Percentiles rank a stretch among this genome's conserved stretches.
phyloP scores from a whole-genome alignment of 139 green algal genomes.

The Chlorella ohadii region DNA sequence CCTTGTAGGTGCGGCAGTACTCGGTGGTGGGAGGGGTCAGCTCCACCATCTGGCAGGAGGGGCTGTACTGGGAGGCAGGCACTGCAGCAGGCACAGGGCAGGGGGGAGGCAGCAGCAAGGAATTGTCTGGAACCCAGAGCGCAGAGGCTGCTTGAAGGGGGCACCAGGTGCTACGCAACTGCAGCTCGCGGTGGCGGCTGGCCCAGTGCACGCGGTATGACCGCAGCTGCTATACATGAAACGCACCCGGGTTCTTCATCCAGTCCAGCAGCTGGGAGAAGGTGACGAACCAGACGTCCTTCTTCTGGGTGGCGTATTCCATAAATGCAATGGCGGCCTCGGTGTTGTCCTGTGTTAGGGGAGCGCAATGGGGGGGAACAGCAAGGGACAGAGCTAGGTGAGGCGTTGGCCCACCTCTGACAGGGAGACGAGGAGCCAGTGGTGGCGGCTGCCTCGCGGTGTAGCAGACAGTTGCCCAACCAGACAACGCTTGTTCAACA shows the following conservation, averaged over 20 bases:
- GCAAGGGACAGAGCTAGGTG: too few relatives aligned
- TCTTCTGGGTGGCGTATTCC: slow-evolving; percentile 34
- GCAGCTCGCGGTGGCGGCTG: too few relatives aligned
- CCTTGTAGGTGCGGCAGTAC: slow-evolving; percentile 30
- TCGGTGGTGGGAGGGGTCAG: slow-evolving; percentile 6
- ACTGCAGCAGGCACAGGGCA: slow-evolving; percentile 11
- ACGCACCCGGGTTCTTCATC: slow-evolving; percentile 39
- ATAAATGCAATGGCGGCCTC: slow-evolving; percentile 20
- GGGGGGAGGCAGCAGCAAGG: neutral
- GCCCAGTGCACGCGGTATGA: too few relatives aligned
- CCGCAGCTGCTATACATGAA: too few relatives aligned
- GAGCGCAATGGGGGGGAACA: too few relatives aligned
- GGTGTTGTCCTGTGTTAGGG: slow-evolving; percentile 12
- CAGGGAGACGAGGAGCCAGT: neutral
- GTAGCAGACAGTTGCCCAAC: neutral
- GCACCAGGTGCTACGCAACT: too few relatives aligned
- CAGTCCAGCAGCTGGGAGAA: slow-evolving; percentile 38
- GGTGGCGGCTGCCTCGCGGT: neutral
- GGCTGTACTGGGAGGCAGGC: slow-evolving; percentile 17
- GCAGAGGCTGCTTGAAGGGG: too few relatives aligned
- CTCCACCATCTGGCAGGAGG: slow-evolving; percentile 26
- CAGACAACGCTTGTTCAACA: neutral
- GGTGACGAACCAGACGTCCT: slow-evolving; percentile 42
- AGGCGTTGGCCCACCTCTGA: too few relatives aligned
- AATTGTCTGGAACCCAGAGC: too few relatives aligned